phyloP scores from a whole-genome alignment of 768 basidiomycete genomes.

The Lactarius sp. region DNA sequence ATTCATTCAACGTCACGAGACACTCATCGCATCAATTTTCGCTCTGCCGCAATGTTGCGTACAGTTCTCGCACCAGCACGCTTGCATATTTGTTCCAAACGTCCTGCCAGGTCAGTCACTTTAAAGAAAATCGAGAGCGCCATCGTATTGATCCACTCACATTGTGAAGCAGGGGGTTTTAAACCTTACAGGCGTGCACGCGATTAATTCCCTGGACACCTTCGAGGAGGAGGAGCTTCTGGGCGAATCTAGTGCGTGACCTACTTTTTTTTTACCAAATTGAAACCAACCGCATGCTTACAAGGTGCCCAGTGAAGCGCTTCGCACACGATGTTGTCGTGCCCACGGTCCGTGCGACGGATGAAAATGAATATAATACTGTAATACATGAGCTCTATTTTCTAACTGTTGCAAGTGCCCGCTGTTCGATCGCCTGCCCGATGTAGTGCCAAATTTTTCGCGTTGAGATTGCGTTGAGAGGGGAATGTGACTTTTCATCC shows the following conservation, averaged over 20 bases:
- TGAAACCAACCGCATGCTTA: conserved; percentile 3
- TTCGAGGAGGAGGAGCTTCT: conserved; percentile 95
- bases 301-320: conserved; percentile 56
- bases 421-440: no score
- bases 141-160: conserved; percentile 7
- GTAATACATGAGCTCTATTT: no score
- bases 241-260: conserved; percentile 71
- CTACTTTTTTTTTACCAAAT: no score
- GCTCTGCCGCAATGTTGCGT: background rate
- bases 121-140: conserved; percentile 16
- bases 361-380: conserved; percentile 68
- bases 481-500: no score
- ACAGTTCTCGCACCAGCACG: no score
- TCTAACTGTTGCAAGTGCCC: no score
- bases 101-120: background rate
- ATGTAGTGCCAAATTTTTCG: no score
- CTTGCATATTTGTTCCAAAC: background rate
- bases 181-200: conserved; percentile 17
- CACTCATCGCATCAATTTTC: background rate
- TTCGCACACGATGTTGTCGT: conserved; percentile 87
- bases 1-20: background rate
- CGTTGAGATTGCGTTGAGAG: no score
- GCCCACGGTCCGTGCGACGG: conserved; percentile 95
- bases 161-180: conserved; percentile 24
- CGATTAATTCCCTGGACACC: conserved; percentile 60